These are phyloP conservation scores for Verticillium tricorpus DNA, from an alignment of 2,329 filamentous ascomycete genomes.

Conservation along the genomic window DNA sequence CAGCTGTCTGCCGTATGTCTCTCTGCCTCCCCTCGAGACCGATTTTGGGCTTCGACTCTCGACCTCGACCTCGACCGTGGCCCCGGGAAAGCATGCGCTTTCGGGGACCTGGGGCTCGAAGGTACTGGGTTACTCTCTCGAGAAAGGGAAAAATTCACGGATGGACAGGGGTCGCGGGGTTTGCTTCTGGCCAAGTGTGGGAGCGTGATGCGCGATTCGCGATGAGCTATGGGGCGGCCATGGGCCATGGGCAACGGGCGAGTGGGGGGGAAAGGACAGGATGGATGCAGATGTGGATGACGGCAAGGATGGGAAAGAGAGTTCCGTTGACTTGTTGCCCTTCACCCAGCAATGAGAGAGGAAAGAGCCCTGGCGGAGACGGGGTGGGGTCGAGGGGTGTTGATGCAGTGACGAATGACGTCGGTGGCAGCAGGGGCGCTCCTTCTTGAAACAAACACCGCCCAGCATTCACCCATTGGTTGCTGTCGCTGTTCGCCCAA, in stretches of 20 bases:
- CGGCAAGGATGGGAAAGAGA: constrained; percentile 1
- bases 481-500: not conserved
- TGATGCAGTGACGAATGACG: not conserved
- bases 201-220: not conserved
- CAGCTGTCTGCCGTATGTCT: no score
- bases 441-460: not conserved
- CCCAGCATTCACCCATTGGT: not conserved
- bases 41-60: no score
- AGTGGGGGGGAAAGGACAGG: not conserved
- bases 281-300: not conserved
- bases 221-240: not conserved
- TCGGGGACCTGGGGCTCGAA: no score
- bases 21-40: no score
- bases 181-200: not conserved
- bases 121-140: no score
- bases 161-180: not conserved
- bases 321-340: not conserved
- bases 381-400: not conserved
- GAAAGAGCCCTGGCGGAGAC: not conserved
- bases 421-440: not conserved
- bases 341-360: not conserved
- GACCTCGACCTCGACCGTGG: no score
- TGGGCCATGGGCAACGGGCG: not conserved
- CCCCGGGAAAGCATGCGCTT: no score
- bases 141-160: not conserved